Conservation (phyloP, 148 eudicot genomes). For the Rhododendron williamsianum region DNA sequence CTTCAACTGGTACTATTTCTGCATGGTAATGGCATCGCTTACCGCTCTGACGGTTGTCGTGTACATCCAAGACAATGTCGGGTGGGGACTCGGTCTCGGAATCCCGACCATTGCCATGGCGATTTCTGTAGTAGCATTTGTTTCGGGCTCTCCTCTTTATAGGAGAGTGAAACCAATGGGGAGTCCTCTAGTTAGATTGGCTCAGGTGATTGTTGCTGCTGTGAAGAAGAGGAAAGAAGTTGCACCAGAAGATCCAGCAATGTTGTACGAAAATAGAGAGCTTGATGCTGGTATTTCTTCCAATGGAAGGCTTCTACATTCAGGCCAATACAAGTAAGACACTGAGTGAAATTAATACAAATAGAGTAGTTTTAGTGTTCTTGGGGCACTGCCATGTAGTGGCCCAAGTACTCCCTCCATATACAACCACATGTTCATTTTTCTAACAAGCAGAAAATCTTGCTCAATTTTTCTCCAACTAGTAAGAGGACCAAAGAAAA, state of each 20-base stretch:
- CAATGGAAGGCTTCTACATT: constrained; percentile 49
- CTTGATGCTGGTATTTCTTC: constrained; percentile 43
- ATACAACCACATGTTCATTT: too few relatives aligned
- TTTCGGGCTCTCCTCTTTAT: constrained; percentile 40
- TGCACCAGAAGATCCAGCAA: constrained; percentile 21
- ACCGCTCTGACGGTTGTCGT: constrained; percentile 48
- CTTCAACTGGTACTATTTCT: constrained; percentile 54
- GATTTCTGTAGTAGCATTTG: constrained; percentile 34
- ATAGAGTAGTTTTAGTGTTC: too few relatives aligned
- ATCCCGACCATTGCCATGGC: constrained; percentile 57
- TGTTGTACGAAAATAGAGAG: constrained; percentile 36
- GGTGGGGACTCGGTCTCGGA: constrained; percentile 62
- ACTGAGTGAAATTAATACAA: too few relatives aligned
- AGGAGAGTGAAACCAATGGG: constrained; percentile 45
- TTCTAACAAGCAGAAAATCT: too few relatives aligned
- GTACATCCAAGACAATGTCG: constrained; percentile 51
- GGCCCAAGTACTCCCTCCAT: too few relatives aligned
- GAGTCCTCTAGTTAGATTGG: constrained; percentile 47
- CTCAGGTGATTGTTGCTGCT: constrained; percentile 49
- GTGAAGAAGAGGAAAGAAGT: constrained; percentile 35
- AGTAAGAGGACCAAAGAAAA: too few relatives aligned
- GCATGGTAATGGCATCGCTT: constrained; percentile 40
- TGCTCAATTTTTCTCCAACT: too few relatives aligned
- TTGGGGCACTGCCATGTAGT: too few relatives aligned
- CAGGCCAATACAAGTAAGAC: constrained; percentile 43